A percentile compares a stretch with the other conserved stretches of the same genome.
Evolutionary conservation across 2,329 filamentous ascomycete species (phyloP).

Genomic region (Mollisia scopiformis): DNA sequence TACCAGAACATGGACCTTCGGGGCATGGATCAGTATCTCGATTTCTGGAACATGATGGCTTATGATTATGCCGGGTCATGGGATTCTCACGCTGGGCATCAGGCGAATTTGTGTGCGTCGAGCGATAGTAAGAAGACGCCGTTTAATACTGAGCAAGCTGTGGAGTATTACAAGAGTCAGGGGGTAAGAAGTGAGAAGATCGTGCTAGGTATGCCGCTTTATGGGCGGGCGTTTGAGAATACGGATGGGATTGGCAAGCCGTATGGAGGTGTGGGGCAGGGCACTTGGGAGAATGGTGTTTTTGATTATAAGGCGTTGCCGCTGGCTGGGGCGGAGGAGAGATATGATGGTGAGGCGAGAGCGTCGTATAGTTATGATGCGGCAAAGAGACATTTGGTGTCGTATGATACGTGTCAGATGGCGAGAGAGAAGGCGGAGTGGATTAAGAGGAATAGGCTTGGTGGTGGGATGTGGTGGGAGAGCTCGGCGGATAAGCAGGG

Average conservation of each 20-base stretch:
- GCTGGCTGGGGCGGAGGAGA: constrained; percentile 64
- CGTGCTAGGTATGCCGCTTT: constrained; percentile 89
- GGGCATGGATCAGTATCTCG: constrained; percentile 66
- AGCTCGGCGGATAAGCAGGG: constrained; percentile 75
- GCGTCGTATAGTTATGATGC: constrained; percentile 81
- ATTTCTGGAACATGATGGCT: constrained; percentile 85
- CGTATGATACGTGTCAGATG: constrained; percentile 73
- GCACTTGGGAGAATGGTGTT: constrained; percentile 82
- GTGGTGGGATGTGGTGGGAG: constrained; percentile 94
- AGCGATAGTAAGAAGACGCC: constrained; percentile 68
- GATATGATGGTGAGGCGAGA: constrained; percentile 62
- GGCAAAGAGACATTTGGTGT: constrained; percentile 67
- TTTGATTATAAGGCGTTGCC: constrained; percentile 91
- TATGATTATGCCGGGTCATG: constrained; percentile 89
- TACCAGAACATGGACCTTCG: constrained; percentile 63
- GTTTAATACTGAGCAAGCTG: constrained; percentile 73
- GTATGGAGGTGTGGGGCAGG: constrained; percentile 74
- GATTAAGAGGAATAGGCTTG: constrained; percentile 67
- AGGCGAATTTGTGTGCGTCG: constrained; percentile 75
- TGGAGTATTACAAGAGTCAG: constrained; percentile 69
- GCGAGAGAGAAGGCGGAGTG: constrained; percentile 72
- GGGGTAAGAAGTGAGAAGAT: constrained; percentile 74
- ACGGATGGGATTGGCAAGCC: constrained; percentile 74
- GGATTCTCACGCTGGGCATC: constrained; percentile 73
- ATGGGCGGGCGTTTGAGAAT: constrained; percentile 81